Conservation (phyloP, 208 protist genomes). For the Crithidia expoeki region DNA sequence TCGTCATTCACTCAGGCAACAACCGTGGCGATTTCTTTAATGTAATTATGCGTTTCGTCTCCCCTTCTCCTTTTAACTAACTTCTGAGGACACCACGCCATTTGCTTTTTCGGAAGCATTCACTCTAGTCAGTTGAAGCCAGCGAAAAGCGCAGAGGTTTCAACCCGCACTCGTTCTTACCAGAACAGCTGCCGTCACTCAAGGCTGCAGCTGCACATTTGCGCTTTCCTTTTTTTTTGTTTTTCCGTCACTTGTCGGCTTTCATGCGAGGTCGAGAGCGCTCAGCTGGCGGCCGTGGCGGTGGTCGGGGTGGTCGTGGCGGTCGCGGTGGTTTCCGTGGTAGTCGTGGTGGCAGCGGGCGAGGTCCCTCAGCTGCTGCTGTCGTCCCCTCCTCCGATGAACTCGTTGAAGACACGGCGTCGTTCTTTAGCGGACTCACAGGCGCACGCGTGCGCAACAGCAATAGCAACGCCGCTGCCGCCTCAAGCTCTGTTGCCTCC, state of each 20-base stretch:
- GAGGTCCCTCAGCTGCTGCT: background rate
- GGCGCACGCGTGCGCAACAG: conserved; percentile 27
- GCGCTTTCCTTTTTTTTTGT: conserved; percentile 12
- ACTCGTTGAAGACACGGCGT: conserved; percentile 48
- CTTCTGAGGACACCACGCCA: no score
- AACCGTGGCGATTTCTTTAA: no score
- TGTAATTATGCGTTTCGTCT: no score
- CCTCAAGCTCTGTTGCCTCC: background rate
- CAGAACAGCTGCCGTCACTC: no score
- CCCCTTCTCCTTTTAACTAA: no score
- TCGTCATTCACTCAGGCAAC: no score
- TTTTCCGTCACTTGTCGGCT: conserved; percentile 2
- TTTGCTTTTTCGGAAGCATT: no score
- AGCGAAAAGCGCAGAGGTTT: background rate
- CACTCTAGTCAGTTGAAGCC: no score
- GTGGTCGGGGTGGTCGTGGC: conserved; percentile 4
- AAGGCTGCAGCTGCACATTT: no score
- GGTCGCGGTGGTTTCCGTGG: conserved; percentile 10
- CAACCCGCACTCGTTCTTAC: no score
- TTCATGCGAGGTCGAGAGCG: conserved; percentile 36
- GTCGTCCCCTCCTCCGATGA: conserved; percentile 21
- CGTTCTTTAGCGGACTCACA: conserved; percentile 72
- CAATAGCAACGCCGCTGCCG: background rate
- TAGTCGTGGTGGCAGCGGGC: background rate
- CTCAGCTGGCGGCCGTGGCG: background rate